Conservation (phyloP, 208 protist species). For the Leishmania braziliensis region DNA sequence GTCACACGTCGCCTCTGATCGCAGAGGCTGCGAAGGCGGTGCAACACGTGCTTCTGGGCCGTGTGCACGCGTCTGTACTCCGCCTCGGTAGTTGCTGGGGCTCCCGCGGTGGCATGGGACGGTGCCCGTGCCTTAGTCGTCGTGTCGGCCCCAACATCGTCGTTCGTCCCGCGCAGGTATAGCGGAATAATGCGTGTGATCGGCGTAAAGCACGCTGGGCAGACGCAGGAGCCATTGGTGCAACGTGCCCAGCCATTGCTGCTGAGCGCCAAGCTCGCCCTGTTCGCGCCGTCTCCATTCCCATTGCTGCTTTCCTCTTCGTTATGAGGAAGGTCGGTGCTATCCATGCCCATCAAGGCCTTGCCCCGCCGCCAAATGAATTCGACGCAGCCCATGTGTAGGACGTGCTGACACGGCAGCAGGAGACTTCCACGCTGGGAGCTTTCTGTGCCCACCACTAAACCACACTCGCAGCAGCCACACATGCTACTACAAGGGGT, state of each 20-base stretch:
- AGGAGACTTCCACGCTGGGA: conserved; percentile 64
- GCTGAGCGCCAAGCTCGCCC: background rate
- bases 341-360: conserved; percentile 20
- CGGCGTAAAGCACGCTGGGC: conserved; percentile 48
- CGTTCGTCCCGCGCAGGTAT: conserved; percentile 35
- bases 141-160: background rate
- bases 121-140: background rate
- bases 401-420: conserved; percentile 83
- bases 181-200: conserved; percentile 59
- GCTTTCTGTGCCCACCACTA: conserved; percentile 65
- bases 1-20: conserved; percentile 44
- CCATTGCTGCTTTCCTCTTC: background rate
- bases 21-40: conserved; percentile 45
- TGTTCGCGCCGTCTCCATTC: background rate
- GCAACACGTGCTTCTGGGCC: conserved; percentile 55
- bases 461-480: conserved; percentile 78
- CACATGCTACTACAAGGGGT: conserved; percentile 16
- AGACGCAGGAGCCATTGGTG: conserved; percentile 29
- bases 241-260: conserved; percentile 1
- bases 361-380: conserved; percentile 53
- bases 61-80: conserved; percentile 34
- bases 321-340: conserved; percentile 15
- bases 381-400: conserved; percentile 80
- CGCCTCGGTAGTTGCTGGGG: conserved; percentile 14
- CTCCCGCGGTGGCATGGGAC: background rate